Percentiles rank a stretch among this genome's conserved stretches.
Evolutionary conservation across 129 eudicot species (phyloP).

Genomic region (Artemisia annua): DNA sequence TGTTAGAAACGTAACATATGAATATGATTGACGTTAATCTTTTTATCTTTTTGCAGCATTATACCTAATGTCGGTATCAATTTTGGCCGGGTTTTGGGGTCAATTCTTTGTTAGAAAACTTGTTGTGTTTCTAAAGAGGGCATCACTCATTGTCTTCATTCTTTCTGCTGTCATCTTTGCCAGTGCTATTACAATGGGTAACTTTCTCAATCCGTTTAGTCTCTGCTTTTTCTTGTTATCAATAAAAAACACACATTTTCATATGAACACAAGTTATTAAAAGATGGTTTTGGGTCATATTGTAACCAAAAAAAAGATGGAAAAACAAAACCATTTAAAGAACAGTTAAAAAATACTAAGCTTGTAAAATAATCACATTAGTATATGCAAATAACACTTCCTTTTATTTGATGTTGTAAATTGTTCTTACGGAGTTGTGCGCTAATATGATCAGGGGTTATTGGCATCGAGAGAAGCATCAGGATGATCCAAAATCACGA

Average conservation of each 20-base stretch:
- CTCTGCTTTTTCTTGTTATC: not conserved
- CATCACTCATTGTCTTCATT: constrained; percentile 87
- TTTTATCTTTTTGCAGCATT: constrained; percentile 57
- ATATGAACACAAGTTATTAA: too few species aligned
- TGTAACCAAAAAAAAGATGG: too few species aligned
- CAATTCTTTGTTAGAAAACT: constrained; percentile 75
- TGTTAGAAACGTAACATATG: constrained; percentile 9
- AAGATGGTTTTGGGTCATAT: too few species aligned
- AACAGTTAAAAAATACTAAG: too few species aligned
- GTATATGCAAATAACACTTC: too few species aligned
- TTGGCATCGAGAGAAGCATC: constrained; percentile 71
- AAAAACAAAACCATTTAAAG: not conserved
- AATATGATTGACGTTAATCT: not conserved
- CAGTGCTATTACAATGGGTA: constrained; percentile 96
- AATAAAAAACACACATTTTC: too few species aligned
- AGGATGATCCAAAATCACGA: constrained; percentile 75
- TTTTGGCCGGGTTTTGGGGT: constrained; percentile 92
- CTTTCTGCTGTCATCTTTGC: constrained; percentile 91
- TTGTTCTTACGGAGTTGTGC: not conserved
- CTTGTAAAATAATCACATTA: too few species aligned
- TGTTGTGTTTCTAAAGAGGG: constrained; percentile 56
- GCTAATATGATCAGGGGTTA: constrained; percentile 50
- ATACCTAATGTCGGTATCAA: constrained; percentile 66
- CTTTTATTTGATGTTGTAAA: not conserved
- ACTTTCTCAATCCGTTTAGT: constrained; percentile 4